Evolutionary conservation across 1,284 basidiomycete species (phyloP).

Genomic region (Tilletia indica): DNA sequence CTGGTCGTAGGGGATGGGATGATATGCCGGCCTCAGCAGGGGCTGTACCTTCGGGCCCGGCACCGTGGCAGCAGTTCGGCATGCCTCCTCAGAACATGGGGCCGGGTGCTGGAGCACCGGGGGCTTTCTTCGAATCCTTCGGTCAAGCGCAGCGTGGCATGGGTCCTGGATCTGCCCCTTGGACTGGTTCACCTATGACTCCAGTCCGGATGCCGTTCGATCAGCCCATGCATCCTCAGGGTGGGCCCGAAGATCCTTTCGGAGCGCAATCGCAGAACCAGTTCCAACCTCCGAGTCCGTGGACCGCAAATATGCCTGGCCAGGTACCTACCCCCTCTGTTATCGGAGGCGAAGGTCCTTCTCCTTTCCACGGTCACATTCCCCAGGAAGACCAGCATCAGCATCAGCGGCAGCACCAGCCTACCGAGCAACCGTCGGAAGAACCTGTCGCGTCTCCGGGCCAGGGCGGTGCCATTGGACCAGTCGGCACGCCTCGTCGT

Average conservation of each 20-base stretch:
- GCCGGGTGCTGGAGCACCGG: not conserved
- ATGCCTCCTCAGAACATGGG: not conserved
- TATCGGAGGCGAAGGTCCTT: not conserved
- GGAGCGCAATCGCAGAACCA: not conserved
- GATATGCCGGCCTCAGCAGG: constrained; percentile 6
- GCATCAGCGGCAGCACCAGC: no score
- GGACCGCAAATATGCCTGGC: not conserved
- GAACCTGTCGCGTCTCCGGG: not conserved
- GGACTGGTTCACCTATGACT: constrained; percentile 4
- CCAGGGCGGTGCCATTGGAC: constrained; percentile 15
- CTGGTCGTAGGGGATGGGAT: not conserved
- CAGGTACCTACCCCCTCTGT: not conserved
- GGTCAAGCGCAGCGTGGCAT: not conserved
- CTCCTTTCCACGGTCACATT: no score
- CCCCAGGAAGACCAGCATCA: no score
- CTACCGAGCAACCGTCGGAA: no score
- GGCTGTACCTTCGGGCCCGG: not conserved
- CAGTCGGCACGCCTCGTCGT: constrained; percentile 9
- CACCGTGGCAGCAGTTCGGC: constrained; percentile 14
- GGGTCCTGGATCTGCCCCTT: not conserved
- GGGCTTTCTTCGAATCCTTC: constrained; percentile 6
- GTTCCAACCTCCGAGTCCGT: not conserved
- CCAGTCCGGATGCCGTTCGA: constrained; percentile 3
- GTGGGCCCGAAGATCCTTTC: not conserved
- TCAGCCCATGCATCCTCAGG: constrained; percentile 2